These are phyloP conservation scores for Rhododendron simsii DNA, from an alignment of 148 eudicot genomes.

Conservation along the genomic window DNA sequence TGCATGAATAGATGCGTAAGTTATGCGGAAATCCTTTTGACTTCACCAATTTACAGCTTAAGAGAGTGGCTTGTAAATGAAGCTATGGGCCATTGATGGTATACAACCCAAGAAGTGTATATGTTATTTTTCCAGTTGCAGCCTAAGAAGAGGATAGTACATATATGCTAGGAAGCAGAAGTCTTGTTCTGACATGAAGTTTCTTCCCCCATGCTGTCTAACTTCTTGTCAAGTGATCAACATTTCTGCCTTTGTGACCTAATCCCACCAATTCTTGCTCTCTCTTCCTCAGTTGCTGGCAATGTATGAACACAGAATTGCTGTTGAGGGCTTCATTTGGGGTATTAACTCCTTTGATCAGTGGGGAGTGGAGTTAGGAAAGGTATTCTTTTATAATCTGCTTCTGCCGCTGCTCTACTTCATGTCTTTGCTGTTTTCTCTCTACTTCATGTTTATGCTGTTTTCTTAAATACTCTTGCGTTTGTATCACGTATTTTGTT, in stretches of 20 bases:
- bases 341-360: conserved; percentile 97
- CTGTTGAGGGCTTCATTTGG: conserved; percentile 96
- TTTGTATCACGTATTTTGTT: background rate
- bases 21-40: background rate
- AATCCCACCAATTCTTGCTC: conserved; percentile 1
- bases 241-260: conserved; percentile 2
- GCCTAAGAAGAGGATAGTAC: background rate
- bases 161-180: background rate
- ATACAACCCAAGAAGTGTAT: background rate
- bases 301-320: conserved; percentile 91
- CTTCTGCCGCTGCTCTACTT: background rate
- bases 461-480: background rate
- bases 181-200: background rate
- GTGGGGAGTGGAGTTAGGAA: conserved; percentile 99
- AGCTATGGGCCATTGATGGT: background rate
- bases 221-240: background rate
- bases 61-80: background rate
- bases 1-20: background rate
- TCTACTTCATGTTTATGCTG: background rate
- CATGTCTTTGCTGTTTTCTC: background rate
- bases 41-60: background rate
- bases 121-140: background rate
- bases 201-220: background rate
- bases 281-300: conserved; percentile 68
- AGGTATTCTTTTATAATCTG: conserved; percentile 43